Conservation (phyloP, 768 basidiomycete genomes). For the Kwoniella sp. region DNA sequence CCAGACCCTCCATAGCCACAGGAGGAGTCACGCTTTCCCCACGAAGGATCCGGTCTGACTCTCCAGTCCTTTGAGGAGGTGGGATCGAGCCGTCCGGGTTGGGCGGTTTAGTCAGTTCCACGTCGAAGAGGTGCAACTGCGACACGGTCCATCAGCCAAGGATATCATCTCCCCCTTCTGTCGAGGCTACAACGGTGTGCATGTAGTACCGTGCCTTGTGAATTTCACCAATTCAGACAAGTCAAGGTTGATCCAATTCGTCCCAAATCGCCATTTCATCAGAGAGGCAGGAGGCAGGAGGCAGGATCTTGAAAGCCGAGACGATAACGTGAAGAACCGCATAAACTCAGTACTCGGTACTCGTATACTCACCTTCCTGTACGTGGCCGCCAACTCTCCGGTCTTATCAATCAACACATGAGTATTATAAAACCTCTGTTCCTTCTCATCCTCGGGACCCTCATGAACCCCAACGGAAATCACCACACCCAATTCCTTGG, state of each 20-base stretch:
- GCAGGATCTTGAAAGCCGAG: too few species aligned
- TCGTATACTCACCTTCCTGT: conserved; percentile 49
- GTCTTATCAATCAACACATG: conserved; percentile 41
- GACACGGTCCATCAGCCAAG: too few species aligned
- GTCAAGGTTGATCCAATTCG: too few species aligned
- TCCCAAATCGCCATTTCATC: too few species aligned
- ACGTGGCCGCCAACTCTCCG: conserved; percentile 34
- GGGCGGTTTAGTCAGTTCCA: conserved; percentile 38
- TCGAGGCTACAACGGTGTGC: too few species aligned
- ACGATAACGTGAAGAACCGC: too few species aligned
- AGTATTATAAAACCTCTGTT: conserved; percentile 46
- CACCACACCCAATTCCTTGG: conserved; percentile 45
- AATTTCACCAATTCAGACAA: too few species aligned
- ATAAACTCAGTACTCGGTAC: too few species aligned
- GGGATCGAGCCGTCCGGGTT: conserved; percentile 20
- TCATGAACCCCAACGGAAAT: conserved; percentile 51
- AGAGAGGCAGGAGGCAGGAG: neutral
- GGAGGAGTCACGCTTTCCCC: conserved; percentile 38
- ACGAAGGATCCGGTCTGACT: conserved; percentile 39
- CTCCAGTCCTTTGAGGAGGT: conserved; percentile 40
- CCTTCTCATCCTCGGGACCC: conserved; percentile 43
- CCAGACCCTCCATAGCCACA: conserved; percentile 31
- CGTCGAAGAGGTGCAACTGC: conserved; percentile 52
- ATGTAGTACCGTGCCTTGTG: too few species aligned
- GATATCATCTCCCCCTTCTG: too few species aligned